Conservation (phyloP, 2,329 filamentous ascomycete genomes). For the Lecanosticta acicola region DNA sequence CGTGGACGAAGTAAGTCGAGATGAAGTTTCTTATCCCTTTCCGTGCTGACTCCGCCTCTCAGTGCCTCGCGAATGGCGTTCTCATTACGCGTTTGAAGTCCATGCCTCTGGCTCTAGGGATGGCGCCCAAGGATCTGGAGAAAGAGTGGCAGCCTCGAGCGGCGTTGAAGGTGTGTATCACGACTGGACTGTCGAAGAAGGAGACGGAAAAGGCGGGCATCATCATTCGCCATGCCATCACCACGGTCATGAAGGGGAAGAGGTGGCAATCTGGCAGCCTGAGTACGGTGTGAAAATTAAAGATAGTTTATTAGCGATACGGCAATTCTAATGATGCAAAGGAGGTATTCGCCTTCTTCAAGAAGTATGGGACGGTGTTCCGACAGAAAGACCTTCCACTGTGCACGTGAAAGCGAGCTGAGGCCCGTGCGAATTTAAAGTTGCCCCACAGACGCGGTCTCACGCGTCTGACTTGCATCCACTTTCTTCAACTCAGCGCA, state of each 20-base stretch:
- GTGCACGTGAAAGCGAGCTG: too few species aligned
- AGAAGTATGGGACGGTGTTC: too few species aligned
- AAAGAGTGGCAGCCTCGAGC: conserved; percentile 63
- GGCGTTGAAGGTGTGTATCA: conserved; percentile 86
- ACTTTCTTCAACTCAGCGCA: too few species aligned
- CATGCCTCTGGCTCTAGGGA: conserved; percentile 56
- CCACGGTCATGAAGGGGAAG: conserved; percentile 68
- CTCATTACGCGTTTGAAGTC: conserved; percentile 82
- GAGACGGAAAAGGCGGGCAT: conserved; percentile 92
- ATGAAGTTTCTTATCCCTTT: not conserved
- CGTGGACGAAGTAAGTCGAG: conserved; percentile 77
- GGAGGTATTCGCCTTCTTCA: too few species aligned
- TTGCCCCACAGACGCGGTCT: too few species aligned
- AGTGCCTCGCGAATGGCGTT: conserved; percentile 82
- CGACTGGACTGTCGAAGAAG: conserved; percentile 80
- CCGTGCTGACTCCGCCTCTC: not conserved
- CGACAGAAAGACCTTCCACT: too few species aligned
- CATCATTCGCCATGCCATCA: conserved; percentile 83
- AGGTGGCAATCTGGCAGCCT: conserved; percentile 27
- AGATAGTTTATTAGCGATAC: not conserved
- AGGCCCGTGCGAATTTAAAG: too few species aligned
- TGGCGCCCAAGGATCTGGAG: conserved; percentile 58
- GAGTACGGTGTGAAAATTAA: not conserved
- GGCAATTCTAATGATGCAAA: not conserved
- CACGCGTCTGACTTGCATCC: too few species aligned